Conservation (phyloP, 2,329 filamentous ascomycete species). For the Colletotrichum somersetense region DNA sequence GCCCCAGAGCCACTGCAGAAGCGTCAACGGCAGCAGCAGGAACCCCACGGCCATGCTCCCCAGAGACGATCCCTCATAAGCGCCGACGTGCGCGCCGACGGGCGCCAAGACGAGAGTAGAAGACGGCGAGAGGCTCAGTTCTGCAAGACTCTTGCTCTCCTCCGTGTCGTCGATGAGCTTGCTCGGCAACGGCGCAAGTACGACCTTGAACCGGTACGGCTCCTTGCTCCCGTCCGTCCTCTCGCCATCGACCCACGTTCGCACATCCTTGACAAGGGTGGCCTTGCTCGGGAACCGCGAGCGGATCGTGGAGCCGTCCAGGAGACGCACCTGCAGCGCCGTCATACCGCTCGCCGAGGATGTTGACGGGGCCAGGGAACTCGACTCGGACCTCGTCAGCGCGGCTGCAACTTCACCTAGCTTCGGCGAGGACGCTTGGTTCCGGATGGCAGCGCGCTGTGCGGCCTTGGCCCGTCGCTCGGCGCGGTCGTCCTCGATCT, state of each 20-base stretch:
- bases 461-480: constrained; percentile 72
- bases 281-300: constrained; percentile 73
- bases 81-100: constrained; percentile 62
- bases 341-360: constrained; percentile 47
- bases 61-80: constrained; percentile 53
- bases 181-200: constrained; percentile 83
- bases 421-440: constrained; percentile 46
- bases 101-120: constrained; percentile 88
- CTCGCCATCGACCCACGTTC: constrained; percentile 80
- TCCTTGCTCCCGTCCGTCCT: constrained; percentile 64
- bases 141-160: constrained; percentile 75
- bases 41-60: constrained; percentile 28
- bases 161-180: constrained; percentile 80
- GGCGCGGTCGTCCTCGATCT: constrained; percentile 82
- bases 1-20: constrained; percentile 53
- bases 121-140: constrained; percentile 81
- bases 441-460: constrained; percentile 59
- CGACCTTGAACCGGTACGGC: constrained; percentile 87
- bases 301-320: constrained; percentile 86
- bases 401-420: constrained; percentile 48
- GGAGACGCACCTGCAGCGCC: constrained; percentile 82
- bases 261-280: constrained; percentile 75
- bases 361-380: constrained; percentile 48
- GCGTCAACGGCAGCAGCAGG: constrained; percentile 35
- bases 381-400: constrained; percentile 50